Conservation (phyloP, 2,329 filamentous ascomycete genomes). For the Capronia americana region DNA sequence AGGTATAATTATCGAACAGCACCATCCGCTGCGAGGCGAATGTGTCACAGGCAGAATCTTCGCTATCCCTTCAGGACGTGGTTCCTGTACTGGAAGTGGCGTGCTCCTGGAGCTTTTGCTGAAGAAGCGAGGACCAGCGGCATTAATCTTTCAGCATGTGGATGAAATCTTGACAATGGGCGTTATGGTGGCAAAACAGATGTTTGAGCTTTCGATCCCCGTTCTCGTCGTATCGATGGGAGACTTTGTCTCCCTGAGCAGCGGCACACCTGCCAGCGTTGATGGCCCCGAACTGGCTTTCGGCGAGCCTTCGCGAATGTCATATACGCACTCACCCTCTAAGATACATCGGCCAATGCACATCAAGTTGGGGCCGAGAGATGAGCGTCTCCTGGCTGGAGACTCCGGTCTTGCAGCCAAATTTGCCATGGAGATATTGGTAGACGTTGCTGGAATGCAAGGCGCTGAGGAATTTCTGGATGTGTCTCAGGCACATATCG, state of each 20-base stretch:
- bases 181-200: conserved; percentile 51
- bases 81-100: conserved; percentile 56
- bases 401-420: conserved; percentile 45
- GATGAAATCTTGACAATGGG: conserved; percentile 57
- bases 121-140: conserved; percentile 48
- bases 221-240: conserved; percentile 43
- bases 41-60: conserved; percentile 47
- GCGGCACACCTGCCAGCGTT: not conserved
- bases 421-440: conserved; percentile 49
- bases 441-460: conserved; percentile 48
- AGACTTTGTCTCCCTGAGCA: conserved; percentile 32
- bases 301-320: not conserved
- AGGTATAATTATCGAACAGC: conserved; percentile 53
- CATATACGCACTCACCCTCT: not conserved
- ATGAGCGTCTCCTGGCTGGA: conserved; percentile 44
- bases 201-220: conserved; percentile 52
- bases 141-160: conserved; percentile 50
- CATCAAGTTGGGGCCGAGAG: conserved; percentile 35
- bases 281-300: not conserved
- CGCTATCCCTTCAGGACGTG: conserved; percentile 55
- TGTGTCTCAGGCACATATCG: conserved; percentile 53
- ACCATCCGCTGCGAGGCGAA: conserved; percentile 50
- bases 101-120: conserved; percentile 56
- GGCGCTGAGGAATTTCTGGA: conserved; percentile 46
- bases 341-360: not conserved